phyloP scores from a whole-genome alignment of 2,329 filamentous ascomycete species.

The Diaporthe vexans region DNA sequence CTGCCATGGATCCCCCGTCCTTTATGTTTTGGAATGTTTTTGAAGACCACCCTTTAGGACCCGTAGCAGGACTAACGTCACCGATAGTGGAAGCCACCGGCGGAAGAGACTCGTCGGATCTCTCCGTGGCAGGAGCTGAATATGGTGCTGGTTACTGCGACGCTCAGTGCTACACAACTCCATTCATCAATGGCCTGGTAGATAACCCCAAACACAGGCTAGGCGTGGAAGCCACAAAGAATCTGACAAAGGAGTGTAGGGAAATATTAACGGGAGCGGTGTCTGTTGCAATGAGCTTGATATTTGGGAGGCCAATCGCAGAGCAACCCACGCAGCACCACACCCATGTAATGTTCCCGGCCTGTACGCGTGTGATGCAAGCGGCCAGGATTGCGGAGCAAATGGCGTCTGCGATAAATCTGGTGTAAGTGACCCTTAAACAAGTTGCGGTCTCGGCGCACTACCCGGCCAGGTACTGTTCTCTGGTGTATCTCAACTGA shows the following conservation, averaged over 20 bases:
- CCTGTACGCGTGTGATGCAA: slow-evolving; percentile 54
- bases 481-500: neutral
- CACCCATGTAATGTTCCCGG: slow-evolving; percentile 67
- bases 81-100: slow-evolving; percentile 68
- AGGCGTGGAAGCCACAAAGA: slow-evolving; percentile 41
- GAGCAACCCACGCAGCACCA: slow-evolving; percentile 70
- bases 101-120: slow-evolving; percentile 62
- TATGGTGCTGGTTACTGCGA: slow-evolving; percentile 75
- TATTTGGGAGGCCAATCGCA: slow-evolving; percentile 74
- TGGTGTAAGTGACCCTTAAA: slow-evolving; percentile 42
- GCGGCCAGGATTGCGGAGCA: slow-evolving; percentile 46
- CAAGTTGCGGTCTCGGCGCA: neutral
- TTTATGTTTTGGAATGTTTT: no score
- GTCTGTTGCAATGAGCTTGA: slow-evolving; percentile 79
- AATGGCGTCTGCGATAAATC: slow-evolving; percentile 54
- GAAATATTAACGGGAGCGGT: slow-evolving; percentile 69
- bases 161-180: slow-evolving; percentile 64
- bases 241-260: slow-evolving; percentile 51
- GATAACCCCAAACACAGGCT: slow-evolving; percentile 51
- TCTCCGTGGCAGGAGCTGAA: slow-evolving; percentile 69
- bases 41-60: no score
- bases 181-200: slow-evolving; percentile 61
- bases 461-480: neutral
- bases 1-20: no score
- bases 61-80: no score